These are phyloP conservation scores for Reutealis trisperma DNA, from an alignment of 345 rosid genomes.

Conservation along the genomic window DNA sequence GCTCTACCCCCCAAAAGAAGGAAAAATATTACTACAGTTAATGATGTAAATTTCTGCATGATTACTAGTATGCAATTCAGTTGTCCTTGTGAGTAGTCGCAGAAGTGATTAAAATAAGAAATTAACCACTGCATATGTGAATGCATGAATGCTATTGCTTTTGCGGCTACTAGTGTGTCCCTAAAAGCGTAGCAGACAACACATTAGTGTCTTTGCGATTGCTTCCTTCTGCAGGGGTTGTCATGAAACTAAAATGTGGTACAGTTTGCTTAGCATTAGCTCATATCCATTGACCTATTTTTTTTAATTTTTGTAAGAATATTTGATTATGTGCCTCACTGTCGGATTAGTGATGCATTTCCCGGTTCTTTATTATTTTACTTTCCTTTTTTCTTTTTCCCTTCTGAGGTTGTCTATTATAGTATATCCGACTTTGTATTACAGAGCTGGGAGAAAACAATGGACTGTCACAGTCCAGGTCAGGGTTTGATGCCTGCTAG, in stretches of 20 bases:
- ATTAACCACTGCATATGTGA: background rate
- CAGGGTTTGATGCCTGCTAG: conserved; percentile 98
- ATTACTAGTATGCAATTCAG: background rate
- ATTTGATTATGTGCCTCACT: background rate
- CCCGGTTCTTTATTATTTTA: background rate
- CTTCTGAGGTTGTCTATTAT: background rate
- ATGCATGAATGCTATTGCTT: background rate
- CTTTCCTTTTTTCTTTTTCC: background rate
- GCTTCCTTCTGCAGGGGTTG: background rate
- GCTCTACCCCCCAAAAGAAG: too few relatives aligned
- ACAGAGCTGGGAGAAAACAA: conserved; percentile 98
- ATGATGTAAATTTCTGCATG: background rate
- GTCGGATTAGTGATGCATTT: background rate
- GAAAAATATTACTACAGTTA: background rate
- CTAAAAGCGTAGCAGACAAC: background rate
- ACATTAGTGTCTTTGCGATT: background rate
- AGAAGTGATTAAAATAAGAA: background rate
- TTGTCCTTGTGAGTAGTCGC: background rate
- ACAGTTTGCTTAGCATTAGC: background rate
- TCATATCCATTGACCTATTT: background rate
- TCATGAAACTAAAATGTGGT: conserved; percentile 5
- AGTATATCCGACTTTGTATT: conserved; percentile 5
- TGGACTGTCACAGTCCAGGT: conserved; percentile 97
- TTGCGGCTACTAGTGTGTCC: background rate
- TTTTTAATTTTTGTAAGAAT: background rate